Percentiles rank a stretch among this genome's conserved stretches.
phyloP scores from a whole-genome alignment of 1,284 basidiomycete species.

The Moniliella sp. region DNA sequence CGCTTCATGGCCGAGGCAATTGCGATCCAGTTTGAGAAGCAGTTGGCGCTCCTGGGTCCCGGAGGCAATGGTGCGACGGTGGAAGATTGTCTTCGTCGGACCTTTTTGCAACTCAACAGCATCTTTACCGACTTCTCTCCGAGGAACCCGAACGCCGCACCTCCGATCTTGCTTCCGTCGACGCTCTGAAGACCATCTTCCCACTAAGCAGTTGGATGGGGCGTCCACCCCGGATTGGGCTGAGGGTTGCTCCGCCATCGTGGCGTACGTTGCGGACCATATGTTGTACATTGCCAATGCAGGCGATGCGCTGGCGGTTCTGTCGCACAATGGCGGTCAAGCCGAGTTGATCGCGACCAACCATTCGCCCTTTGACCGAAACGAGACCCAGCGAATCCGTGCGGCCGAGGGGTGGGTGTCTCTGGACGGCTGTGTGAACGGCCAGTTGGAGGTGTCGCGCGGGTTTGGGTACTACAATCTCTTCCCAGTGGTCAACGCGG shows the following conservation, averaged over 20 bases:
- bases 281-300: constrained; percentile 74
- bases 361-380: constrained; percentile 73
- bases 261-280: constrained; percentile 63
- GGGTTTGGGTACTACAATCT: constrained; percentile 85
- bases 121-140: constrained; percentile 23
- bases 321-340: constrained; percentile 55
- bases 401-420: constrained; percentile 87
- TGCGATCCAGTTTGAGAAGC: too few species aligned
- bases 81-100: constrained; percentile 16
- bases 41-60: neutral
- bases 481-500: constrained; percentile 70
- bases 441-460: constrained; percentile 70
- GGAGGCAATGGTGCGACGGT: constrained; percentile 7
- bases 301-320: constrained; percentile 68
- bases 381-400: constrained; percentile 66
- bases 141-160: constrained; percentile 14
- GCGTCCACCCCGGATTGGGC: too few species aligned
- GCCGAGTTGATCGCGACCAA: constrained; percentile 55
- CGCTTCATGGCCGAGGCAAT: constrained; percentile 20
- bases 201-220: too few species aligned
- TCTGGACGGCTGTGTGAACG: constrained; percentile 74
- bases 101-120: constrained; percentile 26
- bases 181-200: too few species aligned
- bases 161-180: constrained; percentile 2
- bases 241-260: constrained; percentile 65